Percentiles rank a stretch among this genome's conserved stretches.
Evolutionary conservation across 164 flowering plant species (phyloP).

Genomic region (Akebia trifoliata): DNA sequence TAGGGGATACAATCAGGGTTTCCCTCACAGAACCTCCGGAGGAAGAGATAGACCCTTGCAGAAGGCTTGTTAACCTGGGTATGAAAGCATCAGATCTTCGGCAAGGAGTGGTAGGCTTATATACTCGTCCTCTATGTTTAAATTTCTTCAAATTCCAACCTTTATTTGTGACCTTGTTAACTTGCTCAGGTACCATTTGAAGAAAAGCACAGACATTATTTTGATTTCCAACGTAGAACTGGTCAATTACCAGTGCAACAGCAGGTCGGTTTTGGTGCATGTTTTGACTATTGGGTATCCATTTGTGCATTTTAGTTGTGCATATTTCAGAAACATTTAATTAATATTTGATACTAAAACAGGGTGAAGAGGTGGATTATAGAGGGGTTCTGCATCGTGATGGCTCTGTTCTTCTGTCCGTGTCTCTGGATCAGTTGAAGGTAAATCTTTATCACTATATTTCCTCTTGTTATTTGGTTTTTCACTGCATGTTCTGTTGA

Average conservation of each 20-base stretch:
- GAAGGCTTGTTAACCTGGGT: conserved; percentile 88
- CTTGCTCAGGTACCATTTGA: conserved; percentile 69
- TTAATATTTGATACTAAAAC: conserved; percentile 6
- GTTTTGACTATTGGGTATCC: not conserved
- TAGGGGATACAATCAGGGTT: conserved; percentile 95
- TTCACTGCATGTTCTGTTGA: not conserved
- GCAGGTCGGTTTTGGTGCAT: conserved; percentile 51
- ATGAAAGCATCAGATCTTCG: conserved; percentile 75
- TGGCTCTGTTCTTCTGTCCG: conserved; percentile 95
- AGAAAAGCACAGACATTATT: conserved; percentile 84
- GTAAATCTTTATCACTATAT: conserved; percentile 25
- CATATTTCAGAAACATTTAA: not conserved
- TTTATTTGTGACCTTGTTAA: conserved; percentile 1
- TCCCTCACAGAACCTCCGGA: conserved; percentile 97
- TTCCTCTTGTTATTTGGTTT: not conserved
- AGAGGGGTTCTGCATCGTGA: conserved; percentile 95
- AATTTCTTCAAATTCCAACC: not conserved
- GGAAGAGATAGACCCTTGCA: conserved; percentile 93
- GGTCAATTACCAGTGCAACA: conserved; percentile 88
- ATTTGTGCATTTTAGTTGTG: not conserved
- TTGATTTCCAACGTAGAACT: conserved; percentile 92
- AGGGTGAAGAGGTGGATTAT: conserved; percentile 97
- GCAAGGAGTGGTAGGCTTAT: conserved; percentile 82
- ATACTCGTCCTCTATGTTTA: not conserved
- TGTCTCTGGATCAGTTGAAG: conserved; percentile 82